These are phyloP conservation scores for Urochloa ruziziensis DNA, from an alignment of 176 grass and related monocot genomes.

Conservation along the genomic window DNA sequence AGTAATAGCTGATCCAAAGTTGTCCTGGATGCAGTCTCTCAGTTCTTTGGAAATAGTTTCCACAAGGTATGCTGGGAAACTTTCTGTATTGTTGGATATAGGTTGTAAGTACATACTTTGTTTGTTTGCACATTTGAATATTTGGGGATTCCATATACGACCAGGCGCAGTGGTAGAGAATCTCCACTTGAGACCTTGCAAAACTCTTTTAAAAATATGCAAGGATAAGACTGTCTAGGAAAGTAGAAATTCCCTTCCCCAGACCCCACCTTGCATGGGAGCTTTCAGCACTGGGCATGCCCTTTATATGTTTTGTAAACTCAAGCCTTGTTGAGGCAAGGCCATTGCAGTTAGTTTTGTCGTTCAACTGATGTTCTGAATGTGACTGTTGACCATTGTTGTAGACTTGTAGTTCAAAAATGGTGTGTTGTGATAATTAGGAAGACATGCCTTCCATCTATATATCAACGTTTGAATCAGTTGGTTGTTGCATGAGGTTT, in stretches of 20 bases:
- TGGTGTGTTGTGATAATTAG: not conserved
- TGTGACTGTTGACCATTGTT: not conserved
- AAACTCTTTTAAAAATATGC: too few relatives aligned
- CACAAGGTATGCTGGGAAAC: constrained; percentile 49
- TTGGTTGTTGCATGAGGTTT: not conserved
- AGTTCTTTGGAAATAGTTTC: constrained; percentile 71
- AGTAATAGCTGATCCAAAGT: constrained; percentile 40
- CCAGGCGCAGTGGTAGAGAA: too few relatives aligned
- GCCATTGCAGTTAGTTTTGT: not conserved
- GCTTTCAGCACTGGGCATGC: too few relatives aligned
- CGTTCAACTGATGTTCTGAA: not conserved
- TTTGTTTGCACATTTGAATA: not conserved
- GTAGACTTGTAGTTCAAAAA: not conserved
- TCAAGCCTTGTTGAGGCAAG: too few relatives aligned
- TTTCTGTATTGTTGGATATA: not conserved
- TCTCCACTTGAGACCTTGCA: too few relatives aligned
- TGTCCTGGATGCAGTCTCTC: constrained; percentile 22
- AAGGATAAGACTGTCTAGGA: too few relatives aligned
- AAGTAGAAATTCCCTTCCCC: too few relatives aligned
- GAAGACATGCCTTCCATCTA: not conserved
- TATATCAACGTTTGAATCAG: not conserved
- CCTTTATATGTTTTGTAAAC: too few relatives aligned
- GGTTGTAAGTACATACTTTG: not conserved
- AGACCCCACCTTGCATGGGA: too few relatives aligned
- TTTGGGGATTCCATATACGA: not conserved